Evolutionary conservation across 2,329 filamentous ascomycete genomes (phyloP).

Genomic region (Thielaviopsis populi): DNA sequence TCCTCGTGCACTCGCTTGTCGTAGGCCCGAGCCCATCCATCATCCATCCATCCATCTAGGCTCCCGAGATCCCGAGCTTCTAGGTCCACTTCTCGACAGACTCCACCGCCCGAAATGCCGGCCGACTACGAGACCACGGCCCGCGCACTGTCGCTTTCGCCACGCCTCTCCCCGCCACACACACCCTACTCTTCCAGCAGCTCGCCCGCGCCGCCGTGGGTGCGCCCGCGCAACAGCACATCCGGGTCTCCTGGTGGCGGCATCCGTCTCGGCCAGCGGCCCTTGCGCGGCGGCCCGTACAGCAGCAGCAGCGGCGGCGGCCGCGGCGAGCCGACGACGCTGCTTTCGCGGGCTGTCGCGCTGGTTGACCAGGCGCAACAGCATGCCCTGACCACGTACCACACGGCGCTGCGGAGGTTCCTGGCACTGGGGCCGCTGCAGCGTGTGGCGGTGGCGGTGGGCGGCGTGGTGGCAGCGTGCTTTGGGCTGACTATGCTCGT

Average conservation of each 20-base stretch:
- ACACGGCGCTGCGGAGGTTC: slow-evolving; percentile 29
- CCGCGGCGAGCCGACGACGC: neutral
- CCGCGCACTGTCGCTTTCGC: slow-evolving; percentile 33
- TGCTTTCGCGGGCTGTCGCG: neutral
- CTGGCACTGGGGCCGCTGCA: slow-evolving; percentile 44
- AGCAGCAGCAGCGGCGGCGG: slow-evolving; percentile 14
- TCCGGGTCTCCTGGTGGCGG: slow-evolving; percentile 24
- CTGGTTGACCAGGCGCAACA: slow-evolving; percentile 26
- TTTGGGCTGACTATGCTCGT: slow-evolving; percentile 55
- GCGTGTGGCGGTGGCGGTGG: slow-evolving; percentile 33
- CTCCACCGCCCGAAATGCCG: slow-evolving; percentile 28
- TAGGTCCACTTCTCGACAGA: neutral
- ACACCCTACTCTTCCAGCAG: slow-evolving; percentile 21
- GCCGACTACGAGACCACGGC: slow-evolving; percentile 37
- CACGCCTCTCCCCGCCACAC: slow-evolving; percentile 21
- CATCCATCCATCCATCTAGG: neutral
- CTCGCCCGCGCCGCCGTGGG: slow-evolving; percentile 23
- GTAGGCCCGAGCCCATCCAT: neutral
- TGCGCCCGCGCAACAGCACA: slow-evolving; percentile 24
- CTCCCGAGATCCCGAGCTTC: slow-evolving; percentile 13
- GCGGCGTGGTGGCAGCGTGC: slow-evolving; percentile 35
- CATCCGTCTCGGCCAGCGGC: slow-evolving; percentile 20
- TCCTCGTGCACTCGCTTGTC: neutral
- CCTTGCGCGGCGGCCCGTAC: slow-evolving; percentile 27
- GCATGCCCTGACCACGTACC: slow-evolving; percentile 30